Conservation (phyloP, 352 stramenopile genomes). For the Phytopythium vexans region DNA sequence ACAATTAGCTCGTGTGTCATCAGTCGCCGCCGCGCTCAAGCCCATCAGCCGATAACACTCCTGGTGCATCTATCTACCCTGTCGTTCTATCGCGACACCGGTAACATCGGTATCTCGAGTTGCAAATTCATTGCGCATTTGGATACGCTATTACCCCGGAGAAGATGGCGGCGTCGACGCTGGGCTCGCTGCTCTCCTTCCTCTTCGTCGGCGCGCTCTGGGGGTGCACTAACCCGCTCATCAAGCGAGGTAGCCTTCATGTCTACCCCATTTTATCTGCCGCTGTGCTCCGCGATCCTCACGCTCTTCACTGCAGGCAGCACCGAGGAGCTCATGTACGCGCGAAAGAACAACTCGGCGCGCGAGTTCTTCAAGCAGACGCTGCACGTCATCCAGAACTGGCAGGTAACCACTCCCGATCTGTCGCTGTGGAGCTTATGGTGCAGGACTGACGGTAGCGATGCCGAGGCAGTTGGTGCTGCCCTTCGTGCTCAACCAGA, state of each 20-base stretch:
- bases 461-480: constrained; percentile 56
- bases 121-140: no score
- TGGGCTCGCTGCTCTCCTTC: constrained; percentile 66
- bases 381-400: constrained; percentile 58
- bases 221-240: constrained; percentile 85
- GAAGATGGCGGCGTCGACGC: constrained; percentile 5
- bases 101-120: background rate
- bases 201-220: constrained; percentile 81
- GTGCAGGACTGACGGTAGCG: no score
- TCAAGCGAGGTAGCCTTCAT: constrained; percentile 54
- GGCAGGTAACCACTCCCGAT: constrained; percentile 35
- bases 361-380: constrained; percentile 45
- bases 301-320: constrained; percentile 32
- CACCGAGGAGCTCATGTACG: constrained; percentile 44
- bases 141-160: background rate
- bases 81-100: background rate
- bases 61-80: no score
- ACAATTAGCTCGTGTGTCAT: background rate
- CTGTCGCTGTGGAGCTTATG: no score
- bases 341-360: constrained; percentile 54
- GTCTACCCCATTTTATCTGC: background rate
- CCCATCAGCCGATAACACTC: background rate
- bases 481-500: constrained; percentile 83
- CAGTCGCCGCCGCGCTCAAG: no score
- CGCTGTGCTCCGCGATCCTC: background rate